Percentiles rank a stretch among this genome's conserved stretches.
phyloP scores from a whole-genome alignment of 495 filamentous ascomycete genomes.

The Aspergillus mulundensis region DNA sequence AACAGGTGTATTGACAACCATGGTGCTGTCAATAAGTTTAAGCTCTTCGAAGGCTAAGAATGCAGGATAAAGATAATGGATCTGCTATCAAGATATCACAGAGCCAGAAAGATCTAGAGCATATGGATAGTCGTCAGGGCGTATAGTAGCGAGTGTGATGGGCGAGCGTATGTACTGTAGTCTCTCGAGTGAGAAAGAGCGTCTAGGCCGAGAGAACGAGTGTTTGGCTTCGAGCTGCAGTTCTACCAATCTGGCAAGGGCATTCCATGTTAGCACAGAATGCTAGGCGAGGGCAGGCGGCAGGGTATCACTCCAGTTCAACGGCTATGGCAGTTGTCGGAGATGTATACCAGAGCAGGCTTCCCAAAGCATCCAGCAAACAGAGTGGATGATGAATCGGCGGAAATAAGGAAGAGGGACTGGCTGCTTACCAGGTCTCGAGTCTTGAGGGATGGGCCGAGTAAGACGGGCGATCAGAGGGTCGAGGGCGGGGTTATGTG shows the following conservation, averaged over 20 bases:
- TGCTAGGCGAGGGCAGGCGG: neutral
- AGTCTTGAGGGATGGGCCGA: neutral
- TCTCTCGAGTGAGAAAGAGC: neutral
- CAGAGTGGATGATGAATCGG: slow-evolving; percentile 6
- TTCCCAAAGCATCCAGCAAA: neutral
- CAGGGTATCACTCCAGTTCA: neutral
- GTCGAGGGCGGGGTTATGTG: slow-evolving; percentile 3
- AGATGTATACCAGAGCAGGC: neutral
- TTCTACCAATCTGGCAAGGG: slow-evolving; percentile 11
- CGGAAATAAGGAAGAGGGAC: neutral
- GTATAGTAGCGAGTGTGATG: neutral
- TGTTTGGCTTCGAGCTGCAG: slow-evolving; percentile 10
- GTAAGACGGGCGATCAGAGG: slow-evolving; percentile 1
- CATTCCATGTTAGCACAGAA: slow-evolving; percentile 9
- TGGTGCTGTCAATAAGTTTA: slow-evolving; percentile 15
- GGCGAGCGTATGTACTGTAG: slow-evolving; percentile 8
- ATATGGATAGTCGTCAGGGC: slow-evolving; percentile 3
- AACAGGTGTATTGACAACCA: slow-evolving; percentile 35
- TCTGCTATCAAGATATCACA: neutral
- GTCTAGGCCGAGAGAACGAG: neutral
- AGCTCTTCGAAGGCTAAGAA: slow-evolving; percentile 9
- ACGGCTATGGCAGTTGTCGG: slow-evolving; percentile 1
- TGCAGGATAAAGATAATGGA: neutral
- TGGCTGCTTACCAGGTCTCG: slow-evolving; percentile 14
- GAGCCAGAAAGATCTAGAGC: neutral